A percentile compares a stretch with the other conserved stretches of the same genome.
Evolutionary conservation across 2,329 filamentous ascomycete genomes (phyloP).

Genomic region (Pyrenophora seminiperda): DNA sequence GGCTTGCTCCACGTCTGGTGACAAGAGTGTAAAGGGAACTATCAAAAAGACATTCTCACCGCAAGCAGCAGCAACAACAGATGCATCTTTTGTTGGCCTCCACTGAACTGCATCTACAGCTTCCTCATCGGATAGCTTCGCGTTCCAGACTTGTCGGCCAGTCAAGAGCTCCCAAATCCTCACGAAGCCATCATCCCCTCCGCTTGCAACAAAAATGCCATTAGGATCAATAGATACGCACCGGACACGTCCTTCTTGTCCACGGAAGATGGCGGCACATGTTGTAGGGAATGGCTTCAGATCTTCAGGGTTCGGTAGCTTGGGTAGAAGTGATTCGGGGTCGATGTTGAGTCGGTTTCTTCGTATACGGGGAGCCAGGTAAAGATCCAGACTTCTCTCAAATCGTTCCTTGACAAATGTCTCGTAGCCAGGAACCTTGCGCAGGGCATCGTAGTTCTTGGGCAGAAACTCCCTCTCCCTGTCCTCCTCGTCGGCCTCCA

Average conservation of each 20-base stretch:
- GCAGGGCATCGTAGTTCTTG: conserved; percentile 78
- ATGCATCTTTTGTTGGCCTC: conserved; percentile 80
- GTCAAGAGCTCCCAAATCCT: conserved; percentile 88
- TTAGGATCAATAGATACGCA: conserved; percentile 83
- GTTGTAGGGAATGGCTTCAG: conserved; percentile 93
- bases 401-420: conserved; percentile 94
- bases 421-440: conserved; percentile 90
- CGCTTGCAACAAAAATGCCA: conserved; percentile 84
- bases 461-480: conserved; percentile 88
- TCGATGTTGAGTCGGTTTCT: conserved; percentile 97
- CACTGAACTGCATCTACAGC: conserved; percentile 86
- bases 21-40: conserved; percentile 68
- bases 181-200: conserved; percentile 91
- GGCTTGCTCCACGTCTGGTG: conserved; percentile 73
- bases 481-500: conserved; percentile 85
- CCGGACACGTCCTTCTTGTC: conserved; percentile 86
- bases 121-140: conserved; percentile 75
- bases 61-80: conserved; percentile 80
- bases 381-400: conserved; percentile 91
- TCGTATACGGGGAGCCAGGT: conserved; percentile 87
- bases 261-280: conserved; percentile 83
- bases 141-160: conserved; percentile 85
- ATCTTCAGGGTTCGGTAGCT: conserved; percentile 90
- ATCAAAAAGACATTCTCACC: conserved; percentile 87
- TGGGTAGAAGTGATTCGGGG: conserved; percentile 87